Evolutionary conservation across 2,329 filamentous ascomycete species (phyloP).

Genomic region (Hymenoscyphus linearis): DNA sequence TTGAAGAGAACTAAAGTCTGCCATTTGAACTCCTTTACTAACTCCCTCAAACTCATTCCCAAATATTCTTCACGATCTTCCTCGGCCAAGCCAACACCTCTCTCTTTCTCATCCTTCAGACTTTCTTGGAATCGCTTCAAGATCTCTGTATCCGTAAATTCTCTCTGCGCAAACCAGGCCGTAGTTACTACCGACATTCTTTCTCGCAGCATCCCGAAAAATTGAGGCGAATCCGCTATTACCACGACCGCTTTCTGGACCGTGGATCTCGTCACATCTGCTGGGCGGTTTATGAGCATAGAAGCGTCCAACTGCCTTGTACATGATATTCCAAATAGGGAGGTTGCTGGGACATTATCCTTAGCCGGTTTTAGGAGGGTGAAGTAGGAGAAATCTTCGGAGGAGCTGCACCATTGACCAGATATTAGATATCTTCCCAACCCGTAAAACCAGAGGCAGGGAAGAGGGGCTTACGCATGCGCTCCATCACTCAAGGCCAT

Average conservation of each 20-base stretch:
- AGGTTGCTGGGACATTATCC: slow-evolving; percentile 57
- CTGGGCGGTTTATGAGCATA: slow-evolving; percentile 68
- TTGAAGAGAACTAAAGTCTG: slow-evolving; percentile 94
- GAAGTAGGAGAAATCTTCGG: slow-evolving; percentile 98
- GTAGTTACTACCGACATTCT: slow-evolving; percentile 84
- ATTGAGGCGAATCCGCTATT: slow-evolving; percentile 83
- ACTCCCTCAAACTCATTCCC: slow-evolving; percentile 80
- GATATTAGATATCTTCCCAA: slow-evolving; percentile 2
- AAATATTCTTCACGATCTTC: slow-evolving; percentile 80
- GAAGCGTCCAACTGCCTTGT: slow-evolving; percentile 84
- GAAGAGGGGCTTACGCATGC: slow-evolving; percentile 62
- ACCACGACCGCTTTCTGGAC: slow-evolving; percentile 98
- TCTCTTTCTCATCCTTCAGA: slow-evolving; percentile 60
- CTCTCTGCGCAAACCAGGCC: slow-evolving; percentile 92
- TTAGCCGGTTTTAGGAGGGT: slow-evolving; percentile 68
- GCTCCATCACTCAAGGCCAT: slow-evolving; percentile 96
- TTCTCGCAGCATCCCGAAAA: slow-evolving; percentile 86
- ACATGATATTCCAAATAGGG: slow-evolving; percentile 93
- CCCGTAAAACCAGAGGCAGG: not conserved
- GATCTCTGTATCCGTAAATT: slow-evolving; percentile 90
- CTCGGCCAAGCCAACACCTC: slow-evolving; percentile 57
- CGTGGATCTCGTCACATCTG: slow-evolving; percentile 92
- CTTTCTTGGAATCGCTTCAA: slow-evolving; percentile 87
- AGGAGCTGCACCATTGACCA: slow-evolving; percentile 49
- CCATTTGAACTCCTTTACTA: slow-evolving; percentile 91